phyloP scores from a whole-genome alignment of 805 yeast genomes.

The Phaffomyces antillensis region DNA sequence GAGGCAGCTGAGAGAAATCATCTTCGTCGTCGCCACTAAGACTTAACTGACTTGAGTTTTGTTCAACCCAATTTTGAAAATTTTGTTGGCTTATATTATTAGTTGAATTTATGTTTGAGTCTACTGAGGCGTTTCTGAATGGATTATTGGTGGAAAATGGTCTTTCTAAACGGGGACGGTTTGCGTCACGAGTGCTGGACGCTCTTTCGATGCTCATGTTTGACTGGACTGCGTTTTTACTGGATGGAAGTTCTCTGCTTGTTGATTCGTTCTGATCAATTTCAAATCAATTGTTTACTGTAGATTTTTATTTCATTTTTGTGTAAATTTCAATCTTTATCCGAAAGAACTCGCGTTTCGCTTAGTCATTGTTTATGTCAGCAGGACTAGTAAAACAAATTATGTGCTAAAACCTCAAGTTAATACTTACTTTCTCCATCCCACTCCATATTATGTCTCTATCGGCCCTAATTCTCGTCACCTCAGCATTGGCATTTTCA shows the following conservation, averaged over 20 bases:
- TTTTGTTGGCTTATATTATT: conserved; percentile 25
- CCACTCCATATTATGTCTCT: background rate
- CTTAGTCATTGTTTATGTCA: too few relatives aligned
- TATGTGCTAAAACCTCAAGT: background rate
- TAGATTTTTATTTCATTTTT: too few relatives aligned
- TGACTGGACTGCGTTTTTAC: background rate
- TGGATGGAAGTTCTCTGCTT: too few relatives aligned
- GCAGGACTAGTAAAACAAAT: too few relatives aligned
- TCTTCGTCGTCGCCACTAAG: conserved; percentile 37
- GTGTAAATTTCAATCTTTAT: too few relatives aligned
- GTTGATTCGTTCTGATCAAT: background rate
- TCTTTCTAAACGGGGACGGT: conserved; percentile 15
- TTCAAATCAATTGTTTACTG: too few relatives aligned
- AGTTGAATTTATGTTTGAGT: conserved; percentile 25
- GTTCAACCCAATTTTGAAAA: conserved; percentile 55
- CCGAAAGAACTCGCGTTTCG: too few relatives aligned
- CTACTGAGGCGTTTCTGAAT: conserved; percentile 44
- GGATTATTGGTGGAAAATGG: conserved; percentile 64
- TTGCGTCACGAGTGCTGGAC: conserved; percentile 5
- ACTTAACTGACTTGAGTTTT: conserved; percentile 31
- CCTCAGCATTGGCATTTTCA: conserved; percentile 5
- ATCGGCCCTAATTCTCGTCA: background rate
- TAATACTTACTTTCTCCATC: too few relatives aligned
- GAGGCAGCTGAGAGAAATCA: conserved; percentile 18
- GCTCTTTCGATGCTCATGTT: conserved; percentile 16